Evolutionary conservation across 495 filamentous ascomycete genomes (phyloP).

Genomic region (Aeminium ludgeri): DNA sequence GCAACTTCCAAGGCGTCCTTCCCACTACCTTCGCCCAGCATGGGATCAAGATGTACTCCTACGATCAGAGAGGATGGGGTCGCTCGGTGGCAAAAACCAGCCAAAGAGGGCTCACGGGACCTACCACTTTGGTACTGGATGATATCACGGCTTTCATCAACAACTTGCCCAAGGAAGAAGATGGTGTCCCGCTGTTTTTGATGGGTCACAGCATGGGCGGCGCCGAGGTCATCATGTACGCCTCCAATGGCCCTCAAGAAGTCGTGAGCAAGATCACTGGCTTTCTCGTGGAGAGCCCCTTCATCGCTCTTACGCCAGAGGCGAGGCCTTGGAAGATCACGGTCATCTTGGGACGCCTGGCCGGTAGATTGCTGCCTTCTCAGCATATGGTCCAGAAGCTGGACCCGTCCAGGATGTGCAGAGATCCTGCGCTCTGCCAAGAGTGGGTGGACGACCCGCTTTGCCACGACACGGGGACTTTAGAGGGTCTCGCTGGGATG

Average conservation of each 20-base stretch:
- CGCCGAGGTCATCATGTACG: slow-evolving; percentile 44
- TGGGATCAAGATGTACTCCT: slow-evolving; percentile 54
- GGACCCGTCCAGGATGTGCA: slow-evolving; percentile 38
- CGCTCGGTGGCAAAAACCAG: slow-evolving; percentile 29
- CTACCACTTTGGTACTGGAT: slow-evolving; percentile 49
- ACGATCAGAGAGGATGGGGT: slow-evolving; percentile 62
- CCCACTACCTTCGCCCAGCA: slow-evolving; percentile 50
- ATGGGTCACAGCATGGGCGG: slow-evolving; percentile 82
- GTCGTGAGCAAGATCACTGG: slow-evolving; percentile 34
- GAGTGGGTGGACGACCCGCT: slow-evolving; percentile 44
- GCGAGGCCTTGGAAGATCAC: slow-evolving; percentile 41
- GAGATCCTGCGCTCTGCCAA: slow-evolving; percentile 42
- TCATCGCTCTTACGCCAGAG: slow-evolving; percentile 47
- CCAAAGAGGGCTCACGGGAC: slow-evolving; percentile 52
- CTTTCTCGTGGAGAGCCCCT: slow-evolving; percentile 50
- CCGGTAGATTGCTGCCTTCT: slow-evolving; percentile 43
- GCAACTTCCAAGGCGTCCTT: slow-evolving; percentile 51
- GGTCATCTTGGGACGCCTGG: slow-evolving; percentile 45
- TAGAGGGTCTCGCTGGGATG: slow-evolving; percentile 58
- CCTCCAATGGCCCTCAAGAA: slow-evolving; percentile 25
- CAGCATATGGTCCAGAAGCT: slow-evolving; percentile 41
- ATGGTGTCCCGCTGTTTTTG: slow-evolving; percentile 53
- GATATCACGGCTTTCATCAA: slow-evolving; percentile 57
- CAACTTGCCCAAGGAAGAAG: slow-evolving; percentile 27
- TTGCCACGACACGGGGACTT: slow-evolving; percentile 61